phyloP scores from a whole-genome alignment of 306 rosid species.

The Carpinus viminea region DNA sequence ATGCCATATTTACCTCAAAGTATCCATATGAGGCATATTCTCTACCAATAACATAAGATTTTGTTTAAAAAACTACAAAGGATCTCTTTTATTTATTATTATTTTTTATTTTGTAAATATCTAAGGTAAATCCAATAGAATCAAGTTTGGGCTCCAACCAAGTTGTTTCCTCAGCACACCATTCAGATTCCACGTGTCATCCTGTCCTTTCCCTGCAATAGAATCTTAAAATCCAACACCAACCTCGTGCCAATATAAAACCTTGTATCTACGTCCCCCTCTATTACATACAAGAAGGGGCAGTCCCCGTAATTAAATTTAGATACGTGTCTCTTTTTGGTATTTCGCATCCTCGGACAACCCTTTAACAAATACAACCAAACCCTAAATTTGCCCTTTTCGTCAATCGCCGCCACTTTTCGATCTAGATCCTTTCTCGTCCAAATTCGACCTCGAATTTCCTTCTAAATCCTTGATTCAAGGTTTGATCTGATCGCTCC shows the following conservation, averaged over 20 bases:
- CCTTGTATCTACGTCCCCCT: conserved; percentile 30
- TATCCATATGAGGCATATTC: too few species aligned
- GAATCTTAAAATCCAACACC: conserved; percentile 30
- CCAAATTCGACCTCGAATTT: conserved; percentile 37
- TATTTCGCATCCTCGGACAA: conserved; percentile 32
- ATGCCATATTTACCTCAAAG: too few species aligned
- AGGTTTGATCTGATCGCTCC: not conserved
- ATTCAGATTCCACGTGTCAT: conserved; percentile 36
- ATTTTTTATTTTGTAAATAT: too few species aligned
- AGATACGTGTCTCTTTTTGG: conserved; percentile 55
- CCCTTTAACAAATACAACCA: conserved; percentile 27
- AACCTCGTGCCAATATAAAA: conserved; percentile 39
- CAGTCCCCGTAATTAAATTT: conserved; percentile 38
- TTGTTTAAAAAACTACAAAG: too few species aligned
- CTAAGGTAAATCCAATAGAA: too few species aligned
- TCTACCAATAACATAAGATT: too few species aligned
- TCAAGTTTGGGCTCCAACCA: too few species aligned
- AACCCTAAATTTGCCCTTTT: conserved; percentile 60
- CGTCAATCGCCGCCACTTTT: conserved; percentile 58
- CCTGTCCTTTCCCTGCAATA: not conserved
- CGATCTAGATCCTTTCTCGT: conserved; percentile 39
- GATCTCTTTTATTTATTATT: too few species aligned
- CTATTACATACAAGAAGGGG: conserved; percentile 31
- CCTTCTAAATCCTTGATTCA: conserved; percentile 7
- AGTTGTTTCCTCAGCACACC: too few species aligned